Conservation (phyloP, 2,329 filamentous ascomycete genomes). For the Sclerotinia spermophila region DNA sequence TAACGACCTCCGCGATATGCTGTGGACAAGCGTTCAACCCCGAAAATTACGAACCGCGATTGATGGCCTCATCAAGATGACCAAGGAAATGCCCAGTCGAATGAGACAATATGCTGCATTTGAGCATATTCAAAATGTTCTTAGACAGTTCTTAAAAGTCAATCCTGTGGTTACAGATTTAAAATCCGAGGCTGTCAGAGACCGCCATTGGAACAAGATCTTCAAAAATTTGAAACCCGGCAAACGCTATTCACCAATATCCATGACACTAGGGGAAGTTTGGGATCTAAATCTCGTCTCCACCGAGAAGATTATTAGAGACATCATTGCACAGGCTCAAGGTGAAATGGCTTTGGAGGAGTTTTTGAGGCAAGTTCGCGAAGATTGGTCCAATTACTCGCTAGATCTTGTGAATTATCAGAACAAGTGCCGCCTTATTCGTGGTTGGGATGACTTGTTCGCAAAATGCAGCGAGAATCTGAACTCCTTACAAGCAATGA, state of each 20-base stretch:
- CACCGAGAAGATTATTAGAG: conserved; percentile 81
- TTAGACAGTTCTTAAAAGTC: conserved; percentile 85
- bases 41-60: conserved; percentile 87
- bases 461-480: conserved; percentile 98
- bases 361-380: conserved; percentile 92
- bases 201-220: conserved; percentile 96
- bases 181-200: conserved; percentile 93
- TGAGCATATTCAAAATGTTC: conserved; percentile 90
- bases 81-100: conserved; percentile 96
- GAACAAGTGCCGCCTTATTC: conserved; percentile 95
- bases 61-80: conserved; percentile 93
- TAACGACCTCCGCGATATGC: conserved; percentile 84
- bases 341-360: conserved; percentile 98
- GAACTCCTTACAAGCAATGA: conserved; percentile 97
- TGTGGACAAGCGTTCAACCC: conserved; percentile 95
- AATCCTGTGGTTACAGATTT: conserved; percentile 84
- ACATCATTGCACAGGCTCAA: conserved; percentile 92
- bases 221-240: conserved; percentile 93
- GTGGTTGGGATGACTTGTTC: conserved; percentile 97
- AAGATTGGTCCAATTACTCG: conserved; percentile 94
- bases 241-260: conserved; percentile 89
- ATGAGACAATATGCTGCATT: conserved; percentile 99
- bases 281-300: conserved; percentile 93
- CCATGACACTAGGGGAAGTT: conserved; percentile 95
- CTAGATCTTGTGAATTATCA: conserved; percentile 96